These are phyloP conservation scores for Coffea humblotiana DNA, from an alignment of 305 asterid genomes.

Conservation along the genomic window DNA sequence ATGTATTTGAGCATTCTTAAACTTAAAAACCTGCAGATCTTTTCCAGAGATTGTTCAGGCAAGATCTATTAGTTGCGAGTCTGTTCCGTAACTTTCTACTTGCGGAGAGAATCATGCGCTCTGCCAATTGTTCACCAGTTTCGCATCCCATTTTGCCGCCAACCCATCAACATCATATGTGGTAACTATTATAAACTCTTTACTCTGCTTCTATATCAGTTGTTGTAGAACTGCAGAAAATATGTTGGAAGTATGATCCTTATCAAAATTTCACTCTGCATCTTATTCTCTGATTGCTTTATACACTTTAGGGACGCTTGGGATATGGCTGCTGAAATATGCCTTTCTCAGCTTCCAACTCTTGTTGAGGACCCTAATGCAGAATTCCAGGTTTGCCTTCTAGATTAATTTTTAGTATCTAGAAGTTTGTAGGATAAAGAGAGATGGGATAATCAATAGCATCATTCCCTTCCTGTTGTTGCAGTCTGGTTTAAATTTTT, in stretches of 20 bases:
- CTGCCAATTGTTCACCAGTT: conserved; percentile 97
- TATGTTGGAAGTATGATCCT: conserved; percentile 9
- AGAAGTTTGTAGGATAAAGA: not conserved
- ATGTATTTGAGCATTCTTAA: conserved; percentile 22
- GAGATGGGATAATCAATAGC: not conserved
- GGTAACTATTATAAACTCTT: conserved; percentile 64
- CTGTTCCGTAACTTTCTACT: conserved; percentile 43
- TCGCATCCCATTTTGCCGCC: conserved; percentile 90
- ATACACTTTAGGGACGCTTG: conserved; percentile 89
- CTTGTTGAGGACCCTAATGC: conserved; percentile 90
- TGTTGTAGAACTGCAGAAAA: not conserved
- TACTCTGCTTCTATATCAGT: conserved; percentile 43
- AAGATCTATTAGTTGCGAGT: conserved; percentile 47
- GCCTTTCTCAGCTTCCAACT: conserved; percentile 97
- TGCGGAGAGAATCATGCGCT: conserved; percentile 98
- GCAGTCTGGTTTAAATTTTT: conserved; percentile 1
- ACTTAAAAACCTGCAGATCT: conserved; percentile 60
- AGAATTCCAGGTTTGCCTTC: conserved; percentile 76
- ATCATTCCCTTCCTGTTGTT: not conserved
- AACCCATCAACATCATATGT: conserved; percentile 98
- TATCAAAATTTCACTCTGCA: conserved; percentile 50
- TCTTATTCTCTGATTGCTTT: conserved; percentile 13
- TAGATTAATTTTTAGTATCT: not conserved
- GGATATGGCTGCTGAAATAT: conserved; percentile 99
- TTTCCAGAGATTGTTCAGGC: conserved; percentile 88